Evolutionary conservation across 2,329 filamentous ascomycete species (phyloP).

Genomic region (Raffaelea ambrosiae): DNA sequence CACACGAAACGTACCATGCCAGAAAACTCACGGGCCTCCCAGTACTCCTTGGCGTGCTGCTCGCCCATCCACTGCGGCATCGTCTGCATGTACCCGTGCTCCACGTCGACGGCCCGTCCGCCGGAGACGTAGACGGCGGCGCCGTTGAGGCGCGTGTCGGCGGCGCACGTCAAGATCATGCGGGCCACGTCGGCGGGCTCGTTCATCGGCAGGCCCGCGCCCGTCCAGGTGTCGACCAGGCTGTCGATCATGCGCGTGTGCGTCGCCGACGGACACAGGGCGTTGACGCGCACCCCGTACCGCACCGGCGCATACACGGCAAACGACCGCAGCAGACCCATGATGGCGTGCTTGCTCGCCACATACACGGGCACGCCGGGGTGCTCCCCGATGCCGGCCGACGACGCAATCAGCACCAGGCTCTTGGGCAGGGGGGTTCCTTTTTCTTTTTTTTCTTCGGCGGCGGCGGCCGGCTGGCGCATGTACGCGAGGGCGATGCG

Average conservation of each 20-base stretch:
- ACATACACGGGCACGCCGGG: slow-evolving; percentile 37
- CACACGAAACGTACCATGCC: neutral
- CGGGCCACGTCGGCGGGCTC: slow-evolving; percentile 30
- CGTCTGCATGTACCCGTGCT: neutral
- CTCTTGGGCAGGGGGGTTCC: slow-evolving; percentile 13
- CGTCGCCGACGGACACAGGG: slow-evolving; percentile 38
- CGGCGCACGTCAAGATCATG: slow-evolving; percentile 28
- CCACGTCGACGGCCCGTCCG: slow-evolving; percentile 12
- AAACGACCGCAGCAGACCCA: slow-evolving; percentile 38
- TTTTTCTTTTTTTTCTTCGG: too few relatives aligned
- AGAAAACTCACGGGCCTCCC: neutral
- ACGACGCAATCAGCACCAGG: slow-evolving; percentile 23
- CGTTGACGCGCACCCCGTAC: slow-evolving; percentile 31
- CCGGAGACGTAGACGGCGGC: slow-evolving; percentile 18
- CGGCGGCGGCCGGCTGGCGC: slow-evolving; percentile 1
- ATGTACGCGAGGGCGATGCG: slow-evolving; percentile 41
- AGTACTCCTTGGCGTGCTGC: too few relatives aligned
- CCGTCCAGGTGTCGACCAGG: slow-evolving; percentile 27
- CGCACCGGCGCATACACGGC: slow-evolving; percentile 21
- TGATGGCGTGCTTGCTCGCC: slow-evolving; percentile 39
- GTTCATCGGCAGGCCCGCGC: slow-evolving; percentile 30
- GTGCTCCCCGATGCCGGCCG: slow-evolving; percentile 38
- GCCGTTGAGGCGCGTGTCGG: slow-evolving; percentile 21
- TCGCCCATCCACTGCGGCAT: neutral
- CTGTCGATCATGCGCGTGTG: slow-evolving; percentile 33